Percentiles rank a stretch among this genome's conserved stretches.
phyloP scores from a whole-genome alignment of 78 protist species.

The Isochrysis galbana region DNA sequence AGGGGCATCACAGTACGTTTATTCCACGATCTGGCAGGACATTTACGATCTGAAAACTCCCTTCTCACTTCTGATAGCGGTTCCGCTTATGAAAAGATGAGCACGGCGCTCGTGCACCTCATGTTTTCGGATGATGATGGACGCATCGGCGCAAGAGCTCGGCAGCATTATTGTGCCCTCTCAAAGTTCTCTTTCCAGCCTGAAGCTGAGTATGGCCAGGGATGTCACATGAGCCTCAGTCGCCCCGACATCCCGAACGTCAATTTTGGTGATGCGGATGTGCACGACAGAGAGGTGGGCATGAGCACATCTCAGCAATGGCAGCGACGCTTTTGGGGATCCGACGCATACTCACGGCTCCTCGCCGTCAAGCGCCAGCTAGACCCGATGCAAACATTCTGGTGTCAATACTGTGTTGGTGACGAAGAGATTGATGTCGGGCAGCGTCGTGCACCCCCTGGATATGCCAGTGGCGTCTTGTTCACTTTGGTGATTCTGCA shows the following conservation, averaged over 20 bases:
- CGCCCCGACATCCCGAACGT: background rate
- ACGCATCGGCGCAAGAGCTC: too few relatives aligned
- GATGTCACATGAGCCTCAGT: background rate
- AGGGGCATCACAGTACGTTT: background rate
- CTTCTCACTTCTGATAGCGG: background rate
- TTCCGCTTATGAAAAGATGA: background rate
- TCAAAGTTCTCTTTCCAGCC: background rate
- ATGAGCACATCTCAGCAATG: too few relatives aligned
- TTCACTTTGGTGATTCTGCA: too few relatives aligned
- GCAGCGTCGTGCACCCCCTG: too few relatives aligned
- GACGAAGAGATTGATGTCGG: too few relatives aligned
- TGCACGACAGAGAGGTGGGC: too few relatives aligned
- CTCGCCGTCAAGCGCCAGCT: background rate
- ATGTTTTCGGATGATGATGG: background rate
- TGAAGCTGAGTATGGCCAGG: background rate
- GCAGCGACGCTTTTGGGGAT: background rate
- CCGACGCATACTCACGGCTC: background rate
- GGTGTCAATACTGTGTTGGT: background rate
- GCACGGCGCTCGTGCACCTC: background rate
- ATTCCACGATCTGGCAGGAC: background rate
- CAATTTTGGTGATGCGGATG: background rate
- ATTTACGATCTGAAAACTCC: background rate
- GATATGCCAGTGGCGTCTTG: too few relatives aligned
- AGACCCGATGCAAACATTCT: background rate
- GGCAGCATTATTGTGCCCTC: background rate